A percentile compares a stretch with the other conserved stretches of the same genome.
These are phyloP conservation scores for Claviceps sp. DNA, from an alignment of 2,329 filamentous ascomycete species.

Conservation along the genomic window DNA sequence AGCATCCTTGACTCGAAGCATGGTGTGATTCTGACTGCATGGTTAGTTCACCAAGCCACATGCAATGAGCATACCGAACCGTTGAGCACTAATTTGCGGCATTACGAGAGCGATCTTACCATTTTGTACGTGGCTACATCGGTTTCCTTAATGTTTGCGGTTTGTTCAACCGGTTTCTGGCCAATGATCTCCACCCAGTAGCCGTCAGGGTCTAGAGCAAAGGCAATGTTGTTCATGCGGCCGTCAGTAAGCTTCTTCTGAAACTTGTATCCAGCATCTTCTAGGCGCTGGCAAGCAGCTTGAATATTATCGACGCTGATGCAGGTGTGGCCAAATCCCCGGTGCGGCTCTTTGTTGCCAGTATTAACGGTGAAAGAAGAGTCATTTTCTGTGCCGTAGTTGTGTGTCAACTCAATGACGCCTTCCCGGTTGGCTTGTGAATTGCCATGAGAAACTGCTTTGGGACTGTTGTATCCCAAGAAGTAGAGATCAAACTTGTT, in stretches of 20 bases:
- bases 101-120: slow-evolving; percentile 21
- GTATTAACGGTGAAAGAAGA: slow-evolving; percentile 68
- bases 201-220: slow-evolving; percentile 75
- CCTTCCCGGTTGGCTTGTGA: slow-evolving; percentile 72
- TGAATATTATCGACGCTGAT: slow-evolving; percentile 76
- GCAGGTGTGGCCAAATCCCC: slow-evolving; percentile 76
- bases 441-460: slow-evolving; percentile 59
- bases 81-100: too few species aligned
- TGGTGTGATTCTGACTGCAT: slow-evolving; percentile 61
- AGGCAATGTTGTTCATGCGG: slow-evolving; percentile 77
- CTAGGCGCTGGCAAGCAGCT: slow-evolving; percentile 76
- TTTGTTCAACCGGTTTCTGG: slow-evolving; percentile 57
- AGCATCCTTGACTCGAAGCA: slow-evolving; percentile 83
- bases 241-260: slow-evolving; percentile 92
- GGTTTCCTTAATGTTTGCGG: slow-evolving; percentile 57
- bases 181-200: slow-evolving; percentile 81
- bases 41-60: neutral
- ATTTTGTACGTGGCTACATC: slow-evolving; percentile 64
- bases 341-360: slow-evolving; percentile 80
- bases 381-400: slow-evolving; percentile 83
- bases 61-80: neutral
- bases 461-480: slow-evolving; percentile 70
- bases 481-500: slow-evolving; percentile 95
- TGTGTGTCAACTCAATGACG: slow-evolving; percentile 72
- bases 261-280: slow-evolving; percentile 83